A percentile compares a stretch with the other conserved stretches of the same genome.
Conservation (phyloP, 306 rosid species). For the Alnus glutinosa region DNA sequence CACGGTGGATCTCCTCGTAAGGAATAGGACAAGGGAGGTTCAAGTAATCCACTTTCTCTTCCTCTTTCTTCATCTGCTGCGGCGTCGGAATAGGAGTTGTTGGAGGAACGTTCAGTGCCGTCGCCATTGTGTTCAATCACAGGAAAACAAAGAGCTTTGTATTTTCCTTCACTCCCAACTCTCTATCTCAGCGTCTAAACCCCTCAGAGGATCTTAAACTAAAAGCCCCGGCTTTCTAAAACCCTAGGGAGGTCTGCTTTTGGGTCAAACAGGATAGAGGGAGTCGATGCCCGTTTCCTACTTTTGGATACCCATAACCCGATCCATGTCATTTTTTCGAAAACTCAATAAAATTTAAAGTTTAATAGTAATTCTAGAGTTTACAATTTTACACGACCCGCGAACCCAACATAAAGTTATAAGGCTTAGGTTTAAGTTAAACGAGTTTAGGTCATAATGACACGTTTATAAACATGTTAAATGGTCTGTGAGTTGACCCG, state of each 20-base stretch:
- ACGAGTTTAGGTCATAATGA: no score
- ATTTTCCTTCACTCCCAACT: background rate
- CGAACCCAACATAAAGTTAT: no score
- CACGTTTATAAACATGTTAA: no score
- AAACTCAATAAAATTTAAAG: no score
- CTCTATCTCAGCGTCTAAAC: background rate
- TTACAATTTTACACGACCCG: no score
- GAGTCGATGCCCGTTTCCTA: background rate
- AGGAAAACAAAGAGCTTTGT: background rate
- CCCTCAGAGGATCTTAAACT: background rate
- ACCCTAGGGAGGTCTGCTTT: background rate
- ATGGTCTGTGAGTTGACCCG: no score
- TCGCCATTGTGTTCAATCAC: constrained; percentile 2
- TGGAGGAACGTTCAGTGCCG: background rate
- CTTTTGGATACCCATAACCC: no score
- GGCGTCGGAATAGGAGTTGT: background rate
- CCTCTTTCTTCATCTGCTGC: constrained; percentile 14
- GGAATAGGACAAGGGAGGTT: constrained; percentile 94
- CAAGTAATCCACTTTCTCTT: constrained; percentile 67
- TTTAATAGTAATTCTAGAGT: no score
- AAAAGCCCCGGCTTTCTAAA: background rate
- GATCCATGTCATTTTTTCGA: no score
- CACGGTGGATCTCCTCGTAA: constrained; percentile 95
- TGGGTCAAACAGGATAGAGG: no score
- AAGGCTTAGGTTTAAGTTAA: no score